Conservation (phyloP, 176 grass and related monocot species). For the Hordeum vulgare region DNA sequence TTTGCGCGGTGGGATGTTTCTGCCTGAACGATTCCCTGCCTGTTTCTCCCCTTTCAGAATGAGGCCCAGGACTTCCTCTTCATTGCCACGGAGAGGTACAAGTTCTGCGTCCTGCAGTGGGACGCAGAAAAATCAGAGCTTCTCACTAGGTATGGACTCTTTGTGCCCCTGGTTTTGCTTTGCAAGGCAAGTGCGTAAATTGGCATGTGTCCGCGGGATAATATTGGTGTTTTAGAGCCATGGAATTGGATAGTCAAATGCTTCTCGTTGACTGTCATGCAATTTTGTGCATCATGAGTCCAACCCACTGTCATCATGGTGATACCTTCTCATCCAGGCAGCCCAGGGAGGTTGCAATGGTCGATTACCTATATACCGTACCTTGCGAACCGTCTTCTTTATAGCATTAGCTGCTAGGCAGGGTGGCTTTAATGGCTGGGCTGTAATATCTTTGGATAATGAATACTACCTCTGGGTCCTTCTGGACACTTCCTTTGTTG, state of each 20-base stretch:
- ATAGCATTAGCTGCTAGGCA: neutral
- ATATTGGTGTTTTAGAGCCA: neutral
- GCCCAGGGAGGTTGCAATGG: neutral
- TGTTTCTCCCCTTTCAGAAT: constrained; percentile 34
- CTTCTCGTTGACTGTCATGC: neutral
- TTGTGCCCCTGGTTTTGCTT: neutral
- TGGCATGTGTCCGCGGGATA: neutral
- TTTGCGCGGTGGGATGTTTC: neutral
- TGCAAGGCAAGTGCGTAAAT: neutral
- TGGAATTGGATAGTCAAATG: neutral
- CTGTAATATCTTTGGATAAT: no score
- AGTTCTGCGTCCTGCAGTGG: constrained; percentile 96
- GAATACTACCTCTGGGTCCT: no score
- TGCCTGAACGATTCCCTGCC: neutral
- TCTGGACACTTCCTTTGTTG: no score
- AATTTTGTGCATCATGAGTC: constrained; percentile 3
- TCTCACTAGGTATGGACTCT: constrained; percentile 68
- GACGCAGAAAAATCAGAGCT: constrained; percentile 88
- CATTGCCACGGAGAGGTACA: constrained; percentile 89
- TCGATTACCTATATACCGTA: neutral
- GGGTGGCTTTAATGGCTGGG: no score
- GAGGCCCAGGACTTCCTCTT: constrained; percentile 97
- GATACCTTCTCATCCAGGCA: neutral
- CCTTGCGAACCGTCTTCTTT: neutral
- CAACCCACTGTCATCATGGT: neutral